phyloP scores from a whole-genome alignment of 1,139 yeast species.

The Scheffersomyces lignicola region DNA sequence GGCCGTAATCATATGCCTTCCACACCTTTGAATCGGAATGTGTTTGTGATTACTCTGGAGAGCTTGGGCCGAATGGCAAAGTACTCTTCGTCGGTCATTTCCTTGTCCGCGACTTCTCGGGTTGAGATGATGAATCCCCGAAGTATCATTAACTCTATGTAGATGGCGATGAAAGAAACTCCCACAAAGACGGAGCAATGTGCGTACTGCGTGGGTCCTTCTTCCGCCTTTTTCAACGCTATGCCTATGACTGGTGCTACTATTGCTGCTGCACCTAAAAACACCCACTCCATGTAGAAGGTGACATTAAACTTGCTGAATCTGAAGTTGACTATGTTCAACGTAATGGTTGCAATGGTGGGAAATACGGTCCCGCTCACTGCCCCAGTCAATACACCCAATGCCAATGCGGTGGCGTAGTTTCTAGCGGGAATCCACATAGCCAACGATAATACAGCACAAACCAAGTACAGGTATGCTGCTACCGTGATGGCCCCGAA shows the following conservation, averaged over 20 bases:
- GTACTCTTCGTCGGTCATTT: conserved; percentile 4
- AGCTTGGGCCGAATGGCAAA: background rate
- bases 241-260: conserved; percentile 49
- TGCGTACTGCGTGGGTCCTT: conserved; percentile 34
- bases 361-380: conserved; percentile 5
- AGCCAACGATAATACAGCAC: conserved; percentile 44
- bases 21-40: conserved; percentile 1
- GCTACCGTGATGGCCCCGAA: conserved; percentile 47
- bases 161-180: conserved; percentile 21
- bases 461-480: conserved; percentile 28
- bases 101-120: conserved; percentile 17
- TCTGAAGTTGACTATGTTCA: conserved; percentile 38
- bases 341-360: conserved; percentile 11
- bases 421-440: conserved; percentile 68
- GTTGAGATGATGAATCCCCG: conserved; percentile 23
- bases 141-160: conserved; percentile 1
- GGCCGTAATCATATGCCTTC: conserved; percentile 1
- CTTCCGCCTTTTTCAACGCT: conserved; percentile 7
- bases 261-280: conserved; percentile 38
- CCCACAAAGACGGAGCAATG: conserved; percentile 51
- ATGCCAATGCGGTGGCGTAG: conserved; percentile 43
- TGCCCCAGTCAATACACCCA: conserved; percentile 17
- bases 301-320: conserved; percentile 35
- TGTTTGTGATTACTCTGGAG: conserved; percentile 1
- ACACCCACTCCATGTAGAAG: conserved; percentile 42